phyloP scores from a whole-genome alignment of 208 protist genomes.

The Wallacemonas sp. region DNA sequence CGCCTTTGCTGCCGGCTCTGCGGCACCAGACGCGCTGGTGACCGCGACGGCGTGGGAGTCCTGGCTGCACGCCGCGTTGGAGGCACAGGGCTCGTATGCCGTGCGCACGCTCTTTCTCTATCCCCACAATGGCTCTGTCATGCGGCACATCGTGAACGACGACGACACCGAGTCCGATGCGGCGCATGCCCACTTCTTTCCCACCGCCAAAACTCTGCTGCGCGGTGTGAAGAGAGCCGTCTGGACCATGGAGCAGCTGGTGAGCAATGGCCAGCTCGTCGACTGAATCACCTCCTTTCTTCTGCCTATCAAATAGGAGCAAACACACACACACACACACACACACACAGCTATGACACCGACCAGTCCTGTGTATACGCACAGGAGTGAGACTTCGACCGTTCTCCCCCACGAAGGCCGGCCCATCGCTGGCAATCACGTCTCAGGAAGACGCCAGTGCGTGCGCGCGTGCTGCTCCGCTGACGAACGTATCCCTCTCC shows the following conservation, averaged over 20 bases:
- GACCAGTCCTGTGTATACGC: no score
- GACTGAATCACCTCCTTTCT: no score
- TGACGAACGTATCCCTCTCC: no score
- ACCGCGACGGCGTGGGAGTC: slow-evolving; percentile 13
- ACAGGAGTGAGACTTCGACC: no score
- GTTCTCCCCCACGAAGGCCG: no score
- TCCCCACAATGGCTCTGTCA: slow-evolving; percentile 73
- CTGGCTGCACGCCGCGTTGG: slow-evolving; percentile 25
- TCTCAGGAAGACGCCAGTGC: no score
- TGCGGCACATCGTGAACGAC: slow-evolving; percentile 59
- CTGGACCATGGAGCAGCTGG: slow-evolving; percentile 42
- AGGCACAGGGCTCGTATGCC: slow-evolving; percentile 51
- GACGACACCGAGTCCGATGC: slow-evolving; percentile 16
- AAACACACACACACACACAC: not conserved
- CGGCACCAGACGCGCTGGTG: not conserved
- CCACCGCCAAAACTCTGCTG: slow-evolving; percentile 26
- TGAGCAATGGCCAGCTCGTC: slow-evolving; percentile 22
- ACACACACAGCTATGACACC: no score
- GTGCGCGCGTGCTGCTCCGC: no score
- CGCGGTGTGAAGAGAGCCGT: slow-evolving; percentile 38
- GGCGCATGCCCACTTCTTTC: slow-evolving; percentile 50
- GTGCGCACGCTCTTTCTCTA: slow-evolving; percentile 67
- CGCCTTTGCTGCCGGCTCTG: not conserved
- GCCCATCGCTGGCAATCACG: no score
- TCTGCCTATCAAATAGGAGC: not conserved